Evolutionary conservation across 441 rosid genomes (phyloP).

Genomic region (Capsella rubella): DNA sequence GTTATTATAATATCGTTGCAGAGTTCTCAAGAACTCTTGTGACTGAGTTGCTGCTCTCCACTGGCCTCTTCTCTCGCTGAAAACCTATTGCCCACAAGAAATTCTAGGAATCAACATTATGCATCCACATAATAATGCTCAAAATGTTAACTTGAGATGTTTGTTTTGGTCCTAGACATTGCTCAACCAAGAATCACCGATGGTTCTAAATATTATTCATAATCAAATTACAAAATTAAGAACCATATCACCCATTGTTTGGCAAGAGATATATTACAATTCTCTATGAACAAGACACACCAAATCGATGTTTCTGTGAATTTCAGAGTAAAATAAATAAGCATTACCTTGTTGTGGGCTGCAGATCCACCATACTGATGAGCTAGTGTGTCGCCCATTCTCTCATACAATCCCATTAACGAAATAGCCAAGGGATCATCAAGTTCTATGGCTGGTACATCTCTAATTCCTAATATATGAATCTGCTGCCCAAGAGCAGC

Average conservation of each 20-base stretch:
- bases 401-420: constrained; percentile 90
- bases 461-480: constrained; percentile 72
- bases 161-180: constrained; percentile 6
- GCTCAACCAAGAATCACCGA: not conserved
- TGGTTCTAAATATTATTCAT: not conserved
- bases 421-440: constrained; percentile 83
- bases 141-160: not conserved
- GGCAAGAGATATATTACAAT: constrained; percentile 6
- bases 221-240: constrained; percentile 6
- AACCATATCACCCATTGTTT: constrained; percentile 6
- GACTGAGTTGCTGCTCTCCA: constrained; percentile 99
- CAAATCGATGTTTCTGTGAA: constrained; percentile 10
- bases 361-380: constrained; percentile 99
- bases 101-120: constrained; percentile 15
- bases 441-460: constrained; percentile 71
- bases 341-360: constrained; percentile 93
- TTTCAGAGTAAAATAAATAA: not conserved
- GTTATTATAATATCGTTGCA: constrained; percentile 96
- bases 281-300: constrained; percentile 21
- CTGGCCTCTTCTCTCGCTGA: constrained; percentile 96
- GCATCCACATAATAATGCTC: constrained; percentile 15
- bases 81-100: constrained; percentile 61
- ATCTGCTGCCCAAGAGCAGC: constrained; percentile 96
- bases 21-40: constrained; percentile 97
- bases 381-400: constrained; percentile 99